phyloP scores from a whole-genome alignment of 1,284 basidiomycete genomes.

The Leucoagaricus sp. region DNA sequence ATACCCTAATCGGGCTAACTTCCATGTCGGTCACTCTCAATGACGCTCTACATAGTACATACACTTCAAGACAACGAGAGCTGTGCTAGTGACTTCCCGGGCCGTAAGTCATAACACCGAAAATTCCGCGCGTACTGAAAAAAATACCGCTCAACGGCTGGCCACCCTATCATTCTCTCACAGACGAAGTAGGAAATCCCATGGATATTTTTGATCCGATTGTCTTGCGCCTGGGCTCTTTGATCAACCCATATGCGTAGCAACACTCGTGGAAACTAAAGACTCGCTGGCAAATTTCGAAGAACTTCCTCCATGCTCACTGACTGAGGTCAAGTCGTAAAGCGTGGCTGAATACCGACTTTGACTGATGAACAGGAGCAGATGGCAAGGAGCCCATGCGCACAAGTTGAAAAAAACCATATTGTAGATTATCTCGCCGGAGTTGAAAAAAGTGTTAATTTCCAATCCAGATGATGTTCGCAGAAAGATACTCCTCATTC shows the following conservation, averaged over 20 bases:
- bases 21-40: background rate
- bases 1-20: background rate
- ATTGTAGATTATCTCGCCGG: background rate
- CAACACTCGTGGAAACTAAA: conserved; percentile 6
- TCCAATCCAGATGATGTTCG: background rate
- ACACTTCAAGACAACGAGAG: too few relatives aligned
- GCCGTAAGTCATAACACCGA: conserved; percentile 8
- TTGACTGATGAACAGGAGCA: too few relatives aligned
- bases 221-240: background rate
- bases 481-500: background rate
- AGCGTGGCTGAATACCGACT: too few relatives aligned
- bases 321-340: too few relatives aligned
- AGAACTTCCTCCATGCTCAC: background rate
- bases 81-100: background rate
- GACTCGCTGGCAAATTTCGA: background rate
- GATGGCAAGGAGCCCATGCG: too few relatives aligned
- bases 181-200: conserved; percentile 4
- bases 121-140: conserved; percentile 8
- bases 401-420: too few relatives aligned
- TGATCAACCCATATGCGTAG: background rate
- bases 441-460: background rate
- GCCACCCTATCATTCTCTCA: conserved; percentile 3
- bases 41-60: background rate
- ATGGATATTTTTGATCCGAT: conserved; percentile 15
- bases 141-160: background rate